A percentile compares a stretch with the other conserved stretches of the same genome.
phyloP scores from a whole-genome alignment of 2,329 filamentous ascomycete species.

The Alternaria sp. region DNA sequence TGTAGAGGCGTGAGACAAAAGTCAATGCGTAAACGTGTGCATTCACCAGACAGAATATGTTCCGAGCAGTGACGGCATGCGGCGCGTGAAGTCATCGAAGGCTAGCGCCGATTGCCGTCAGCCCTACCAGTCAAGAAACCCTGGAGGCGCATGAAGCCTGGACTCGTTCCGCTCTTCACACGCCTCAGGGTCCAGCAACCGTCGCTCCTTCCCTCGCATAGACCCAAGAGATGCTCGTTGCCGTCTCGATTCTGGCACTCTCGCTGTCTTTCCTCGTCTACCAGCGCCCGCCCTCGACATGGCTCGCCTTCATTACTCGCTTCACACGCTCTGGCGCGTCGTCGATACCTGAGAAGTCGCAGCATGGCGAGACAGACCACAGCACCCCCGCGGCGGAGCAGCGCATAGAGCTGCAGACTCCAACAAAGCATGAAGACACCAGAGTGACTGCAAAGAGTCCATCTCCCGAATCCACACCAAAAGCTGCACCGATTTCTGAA shows the following conservation, averaged over 20 bases:
- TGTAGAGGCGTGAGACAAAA: accelerated
- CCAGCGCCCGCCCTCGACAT: constrained; percentile 46
- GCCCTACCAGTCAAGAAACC: constrained; percentile 17
- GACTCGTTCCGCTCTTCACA: constrained; percentile 10
- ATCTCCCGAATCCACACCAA: constrained; percentile 43
- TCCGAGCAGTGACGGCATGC: constrained; percentile 13
- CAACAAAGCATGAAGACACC: constrained; percentile 4
- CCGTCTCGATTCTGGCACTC: constrained; percentile 45
- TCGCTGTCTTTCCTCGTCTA: constrained; percentile 47
- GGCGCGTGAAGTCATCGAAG: constrained; percentile 16
- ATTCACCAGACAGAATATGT: neutral
- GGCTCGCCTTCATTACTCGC: constrained; percentile 30
- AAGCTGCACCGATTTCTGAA: constrained; percentile 26
- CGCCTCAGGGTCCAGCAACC: constrained; percentile 18
- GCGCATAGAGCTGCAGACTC: constrained; percentile 20
- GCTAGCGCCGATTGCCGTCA: constrained; percentile 19
- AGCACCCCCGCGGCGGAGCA: constrained; percentile 18
- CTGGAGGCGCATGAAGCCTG: constrained; percentile 9
- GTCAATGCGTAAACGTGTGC: neutral
- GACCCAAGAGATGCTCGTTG: constrained; percentile 46
- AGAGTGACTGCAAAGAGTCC: neutral
- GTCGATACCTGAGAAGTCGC: constrained; percentile 21
- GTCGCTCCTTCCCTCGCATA: constrained; percentile 23
- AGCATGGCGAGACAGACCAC: constrained; percentile 15
- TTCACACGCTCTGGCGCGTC: constrained; percentile 13